A percentile compares a stretch with the other conserved stretches of the same genome.
phyloP scores from a whole-genome alignment of 371 early-diverging fungal genomes.

The Mucor racemosus region DNA sequence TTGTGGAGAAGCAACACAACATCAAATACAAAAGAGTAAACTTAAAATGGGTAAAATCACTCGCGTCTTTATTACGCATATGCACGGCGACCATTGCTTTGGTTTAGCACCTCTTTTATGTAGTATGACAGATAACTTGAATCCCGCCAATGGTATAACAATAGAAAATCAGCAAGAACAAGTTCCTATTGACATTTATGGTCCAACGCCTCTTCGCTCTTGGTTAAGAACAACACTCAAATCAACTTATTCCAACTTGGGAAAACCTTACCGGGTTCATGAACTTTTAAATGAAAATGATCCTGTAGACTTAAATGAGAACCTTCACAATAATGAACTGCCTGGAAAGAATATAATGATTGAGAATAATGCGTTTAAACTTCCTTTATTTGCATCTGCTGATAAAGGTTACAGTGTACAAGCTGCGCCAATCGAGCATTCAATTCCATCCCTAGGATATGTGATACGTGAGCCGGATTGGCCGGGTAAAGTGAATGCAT shows the following conservation, averaged over 20 bases:
- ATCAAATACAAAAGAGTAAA: slow-evolving; percentile 61
- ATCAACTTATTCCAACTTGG: slow-evolving; percentile 45
- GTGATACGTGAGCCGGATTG: slow-evolving; percentile 46
- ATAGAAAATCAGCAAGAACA: slow-evolving; percentile 3
- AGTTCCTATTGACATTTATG: slow-evolving; percentile 56
- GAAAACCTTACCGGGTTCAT: slow-evolving; percentile 51
- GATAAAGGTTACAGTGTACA: slow-evolving; percentile 31
- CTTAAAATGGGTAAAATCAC: slow-evolving; percentile 50
- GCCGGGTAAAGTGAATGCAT: slow-evolving; percentile 48
- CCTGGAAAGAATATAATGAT: slow-evolving; percentile 35
- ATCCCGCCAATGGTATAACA: slow-evolving; percentile 21
- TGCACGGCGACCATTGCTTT: slow-evolving; percentile 71
- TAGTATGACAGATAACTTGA: slow-evolving; percentile 50
- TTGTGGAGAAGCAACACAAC: slow-evolving; percentile 78
- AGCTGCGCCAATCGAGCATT: slow-evolving; percentile 55
- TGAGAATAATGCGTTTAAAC: slow-evolving; percentile 5
- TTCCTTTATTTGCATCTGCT: slow-evolving; percentile 2
- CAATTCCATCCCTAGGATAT: slow-evolving; percentile 61
- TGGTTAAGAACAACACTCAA: slow-evolving; percentile 57
- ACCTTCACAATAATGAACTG: slow-evolving; percentile 49
- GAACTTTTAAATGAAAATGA: slow-evolving; percentile 39
- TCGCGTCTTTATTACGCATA: slow-evolving; percentile 62
- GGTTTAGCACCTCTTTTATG: slow-evolving; percentile 62
- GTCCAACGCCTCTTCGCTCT: slow-evolving; percentile 52
- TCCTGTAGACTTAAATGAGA: slow-evolving; percentile 21